Evolutionary conservation across 768 basidiomycete species (phyloP), one percentile per base, ranked within the genome.

Genomic region (Tricholoma flavovirens): DNA sequence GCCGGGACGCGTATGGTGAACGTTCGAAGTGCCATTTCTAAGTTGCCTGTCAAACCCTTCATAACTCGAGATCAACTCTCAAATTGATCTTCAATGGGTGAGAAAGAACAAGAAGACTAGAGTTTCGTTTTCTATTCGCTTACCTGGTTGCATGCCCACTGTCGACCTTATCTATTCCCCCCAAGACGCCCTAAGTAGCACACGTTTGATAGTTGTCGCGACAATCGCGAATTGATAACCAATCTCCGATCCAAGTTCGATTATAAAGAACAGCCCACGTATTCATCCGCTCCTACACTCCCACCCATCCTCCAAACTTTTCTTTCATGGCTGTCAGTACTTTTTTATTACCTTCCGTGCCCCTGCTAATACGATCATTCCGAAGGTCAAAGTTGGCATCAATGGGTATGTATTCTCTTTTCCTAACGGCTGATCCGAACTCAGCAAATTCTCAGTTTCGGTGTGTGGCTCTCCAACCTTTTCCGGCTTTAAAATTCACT

Each of bases 1-100:
- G 93, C 93, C 9, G 96, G 96, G 52, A 98, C 88, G 60, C 79
- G 82, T 71, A 99, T 92, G 35, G 75, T 78, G 72, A 93, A 82
- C 11, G 61, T 69, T 32, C 75, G 70, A 11, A 56, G 54, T 42
- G 65, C 50, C 64, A 62, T 65, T 50, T 29, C 46, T 15, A 11
- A 8, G 46, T 14, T 36, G 10, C 14, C 11, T 21, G 6, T 22
- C 21, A 22, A 43, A 43, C 19, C 17, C 2, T 9, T 26, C 24
- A 26, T 26, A 26, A 26, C 11, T 45, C 22, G 43, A 22, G 21
- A 45, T 24, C 11, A 14, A 22, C 43, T 11, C 5, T 42, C 9
- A 24, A n/a, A 8, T 46, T n/a, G 45, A 11, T 11, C 30, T 32
- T 32, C 30, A 32, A 26, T 26, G 24, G 5, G 15, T 29, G 24